A percentile compares a stretch with the other conserved stretches of the same genome.
Evolutionary conservation across 2,329 filamentous ascomycete genomes (phyloP).

Genomic region (Rasamsonia emersonii): DNA sequence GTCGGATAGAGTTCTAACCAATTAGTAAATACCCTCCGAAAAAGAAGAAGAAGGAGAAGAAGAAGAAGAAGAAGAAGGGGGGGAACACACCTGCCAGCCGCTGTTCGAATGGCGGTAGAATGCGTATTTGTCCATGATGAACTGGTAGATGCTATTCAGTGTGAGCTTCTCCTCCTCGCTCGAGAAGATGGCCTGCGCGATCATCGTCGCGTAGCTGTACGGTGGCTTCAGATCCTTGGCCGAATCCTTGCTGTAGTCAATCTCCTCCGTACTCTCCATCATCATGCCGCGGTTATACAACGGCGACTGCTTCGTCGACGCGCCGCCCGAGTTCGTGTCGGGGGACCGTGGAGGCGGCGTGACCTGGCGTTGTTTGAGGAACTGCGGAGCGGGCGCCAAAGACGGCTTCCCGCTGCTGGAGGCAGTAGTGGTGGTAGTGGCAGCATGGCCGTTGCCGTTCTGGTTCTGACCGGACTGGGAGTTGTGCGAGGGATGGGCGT

Average conservation of each 20-base stretch:
- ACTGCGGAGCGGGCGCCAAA: conserved; percentile 36
- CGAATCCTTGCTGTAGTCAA: conserved; percentile 61
- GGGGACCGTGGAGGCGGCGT: conserved; percentile 32
- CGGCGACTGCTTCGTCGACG: conserved; percentile 39
- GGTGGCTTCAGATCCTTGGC: conserved; percentile 90
- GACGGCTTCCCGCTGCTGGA: conserved; percentile 22
- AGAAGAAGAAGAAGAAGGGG: conserved; percentile 2
- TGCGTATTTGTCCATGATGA: conserved; percentile 82
- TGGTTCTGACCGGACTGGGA: conserved; percentile 6
- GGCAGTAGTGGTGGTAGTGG: conserved; percentile 9
- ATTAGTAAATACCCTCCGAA: no score
- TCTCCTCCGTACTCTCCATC: conserved; percentile 46
- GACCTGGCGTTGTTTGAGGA: conserved; percentile 33
- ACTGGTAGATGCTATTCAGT: conserved; percentile 84
- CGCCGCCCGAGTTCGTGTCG: conserved; percentile 30
- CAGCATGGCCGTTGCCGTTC: conserved; percentile 2
- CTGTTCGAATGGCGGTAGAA: conserved; percentile 81
- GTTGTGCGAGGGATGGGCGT: conserved; percentile 25
- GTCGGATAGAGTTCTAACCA: conserved; percentile 79
- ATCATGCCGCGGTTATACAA: conserved; percentile 43
- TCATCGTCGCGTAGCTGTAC: conserved; percentile 94
- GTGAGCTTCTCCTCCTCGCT: conserved; percentile 83
- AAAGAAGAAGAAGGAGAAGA: conserved; percentile 1
- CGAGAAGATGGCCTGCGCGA: conserved; percentile 88
- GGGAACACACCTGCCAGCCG: conserved; percentile 74